Percentiles rank a stretch among this genome's conserved stretches.
Evolutionary conservation across 2,329 filamentous ascomycete genomes (phyloP).

Genomic region (Fusarium torreyae): DNA sequence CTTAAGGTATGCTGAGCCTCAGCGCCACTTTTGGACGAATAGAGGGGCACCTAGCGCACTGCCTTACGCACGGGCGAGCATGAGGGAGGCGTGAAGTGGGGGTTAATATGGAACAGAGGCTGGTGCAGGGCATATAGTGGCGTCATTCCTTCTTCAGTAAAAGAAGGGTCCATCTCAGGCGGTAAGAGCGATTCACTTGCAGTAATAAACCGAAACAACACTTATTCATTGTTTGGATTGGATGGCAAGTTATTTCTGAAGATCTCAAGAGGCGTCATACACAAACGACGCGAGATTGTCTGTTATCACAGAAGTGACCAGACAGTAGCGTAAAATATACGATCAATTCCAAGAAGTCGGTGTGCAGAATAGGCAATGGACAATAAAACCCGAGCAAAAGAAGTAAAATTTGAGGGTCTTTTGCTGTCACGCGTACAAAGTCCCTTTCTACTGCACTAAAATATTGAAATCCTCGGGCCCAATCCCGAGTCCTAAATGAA

Average conservation of each 20-base stretch:
- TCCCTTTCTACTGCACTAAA: background rate
- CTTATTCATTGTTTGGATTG: background rate
- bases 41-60: background rate
- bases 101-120: conserved; percentile 9
- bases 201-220: background rate
- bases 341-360: conserved; percentile 30
- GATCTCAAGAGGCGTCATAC: background rate
- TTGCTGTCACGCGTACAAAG: background rate
- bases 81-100: conserved; percentile 22
- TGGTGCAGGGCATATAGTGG: background rate
- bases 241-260: background rate
- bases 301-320: background rate
- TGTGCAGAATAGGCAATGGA: conserved; percentile 33
- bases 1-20: conserved; percentile 24
- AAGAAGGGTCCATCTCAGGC: background rate
- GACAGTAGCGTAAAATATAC: conserved; percentile 14
- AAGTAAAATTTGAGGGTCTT: background rate
- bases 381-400: conserved; percentile 22
- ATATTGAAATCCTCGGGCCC: background rate
- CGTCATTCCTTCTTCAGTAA: background rate
- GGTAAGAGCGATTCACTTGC: background rate
- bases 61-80: background rate
- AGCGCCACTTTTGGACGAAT: conserved; percentile 33
- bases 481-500: no score
- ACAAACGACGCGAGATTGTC: background rate